phyloP scores from a whole-genome alignment of 2,329 filamentous ascomycete genomes.

The Curvularia spicifera region DNA sequence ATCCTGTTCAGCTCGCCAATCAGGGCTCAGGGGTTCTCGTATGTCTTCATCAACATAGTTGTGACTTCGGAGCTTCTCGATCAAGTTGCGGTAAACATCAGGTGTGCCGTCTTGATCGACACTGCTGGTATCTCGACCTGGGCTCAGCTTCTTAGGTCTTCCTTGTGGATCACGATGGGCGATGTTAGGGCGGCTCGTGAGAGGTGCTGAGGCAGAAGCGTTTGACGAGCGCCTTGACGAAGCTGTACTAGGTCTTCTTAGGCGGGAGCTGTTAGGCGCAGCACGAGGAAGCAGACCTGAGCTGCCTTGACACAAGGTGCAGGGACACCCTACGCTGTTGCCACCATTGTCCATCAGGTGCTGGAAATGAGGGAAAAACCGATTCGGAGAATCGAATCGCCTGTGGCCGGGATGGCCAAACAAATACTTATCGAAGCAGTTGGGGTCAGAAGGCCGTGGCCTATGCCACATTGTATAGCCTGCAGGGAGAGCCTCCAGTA shows the following conservation, averaged over 20 bases:
- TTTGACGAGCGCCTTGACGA: slow-evolving; percentile 4
- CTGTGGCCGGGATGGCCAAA: slow-evolving; percentile 62
- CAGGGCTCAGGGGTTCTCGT: slow-evolving; percentile 59
- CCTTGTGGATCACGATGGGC: slow-evolving; percentile 11
- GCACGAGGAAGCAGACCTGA: slow-evolving; percentile 27
- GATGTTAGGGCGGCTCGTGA: neutral
- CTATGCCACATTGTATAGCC: slow-evolving; percentile 62
- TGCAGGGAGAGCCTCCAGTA: slow-evolving; percentile 59
- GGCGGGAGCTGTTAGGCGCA: slow-evolving; percentile 12
- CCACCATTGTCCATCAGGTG: slow-evolving; percentile 60
- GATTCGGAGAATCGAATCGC: slow-evolving; percentile 60
- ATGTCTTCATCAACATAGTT: slow-evolving; percentile 55
- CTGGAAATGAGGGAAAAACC: slow-evolving; percentile 65
- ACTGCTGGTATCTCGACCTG: slow-evolving; percentile 31
- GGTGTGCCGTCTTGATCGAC: slow-evolving; percentile 61
- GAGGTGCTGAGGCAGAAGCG: neutral
- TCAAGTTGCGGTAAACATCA: slow-evolving; percentile 59
- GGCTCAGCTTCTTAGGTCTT: slow-evolving; percentile 25
- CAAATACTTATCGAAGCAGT: slow-evolving; percentile 61
- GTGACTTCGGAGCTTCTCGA: slow-evolving; percentile 56
- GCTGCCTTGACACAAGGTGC: slow-evolving; percentile 54
- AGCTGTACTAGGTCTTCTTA: slow-evolving; percentile 15
- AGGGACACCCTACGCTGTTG: slow-evolving; percentile 55
- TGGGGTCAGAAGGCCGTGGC: slow-evolving; percentile 49
- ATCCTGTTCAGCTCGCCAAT: slow-evolving; percentile 62